Conservation (phyloP, 2,329 filamentous ascomycete genomes). For the Phialemonium atrogriseum region DNA sequence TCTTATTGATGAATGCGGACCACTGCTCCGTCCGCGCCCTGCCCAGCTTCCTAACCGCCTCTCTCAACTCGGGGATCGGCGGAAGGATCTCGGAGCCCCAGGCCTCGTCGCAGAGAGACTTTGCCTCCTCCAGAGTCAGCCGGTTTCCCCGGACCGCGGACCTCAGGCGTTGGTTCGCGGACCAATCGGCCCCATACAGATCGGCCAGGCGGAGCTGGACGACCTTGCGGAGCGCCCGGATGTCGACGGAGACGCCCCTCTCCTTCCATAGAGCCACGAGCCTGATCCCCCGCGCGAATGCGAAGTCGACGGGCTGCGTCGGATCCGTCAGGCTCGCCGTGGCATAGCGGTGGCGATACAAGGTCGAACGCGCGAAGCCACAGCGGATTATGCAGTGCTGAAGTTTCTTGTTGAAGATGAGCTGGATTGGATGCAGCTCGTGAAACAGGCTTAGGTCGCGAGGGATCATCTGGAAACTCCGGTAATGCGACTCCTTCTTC, state of each 20-base stretch:
- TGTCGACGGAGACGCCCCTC: conserved; percentile 19
- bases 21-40: conserved; percentile 6
- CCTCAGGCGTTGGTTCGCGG: conserved; percentile 9
- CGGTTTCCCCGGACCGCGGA: conserved; percentile 9
- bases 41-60: conserved; percentile 13
- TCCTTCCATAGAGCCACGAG: conserved; percentile 24
- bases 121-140: conserved; percentile 23
- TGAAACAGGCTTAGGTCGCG: conserved; percentile 32
- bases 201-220: conserved; percentile 21
- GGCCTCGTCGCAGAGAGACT: conserved; percentile 25
- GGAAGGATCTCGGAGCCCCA: conserved; percentile 27
- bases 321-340: conserved; percentile 4
- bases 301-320: conserved; percentile 13
- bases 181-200: conserved; percentile 23
- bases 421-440: conserved; percentile 36
- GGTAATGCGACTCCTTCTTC: conserved; percentile 18
- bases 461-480: conserved; percentile 26
- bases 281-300: conserved; percentile 21
- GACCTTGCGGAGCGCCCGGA: conserved; percentile 14
- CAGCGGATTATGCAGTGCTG: conserved; percentile 34
- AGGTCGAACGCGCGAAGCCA: conserved; percentile 33
- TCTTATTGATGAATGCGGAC: conserved; percentile 2
- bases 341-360: conserved; percentile 12
- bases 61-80: conserved; percentile 15
- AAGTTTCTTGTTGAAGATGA: conserved; percentile 33